Base-by-base conservation (phyloP, 2,329 filamentous ascomycete species). In the Spiromastix sp. region DNA sequence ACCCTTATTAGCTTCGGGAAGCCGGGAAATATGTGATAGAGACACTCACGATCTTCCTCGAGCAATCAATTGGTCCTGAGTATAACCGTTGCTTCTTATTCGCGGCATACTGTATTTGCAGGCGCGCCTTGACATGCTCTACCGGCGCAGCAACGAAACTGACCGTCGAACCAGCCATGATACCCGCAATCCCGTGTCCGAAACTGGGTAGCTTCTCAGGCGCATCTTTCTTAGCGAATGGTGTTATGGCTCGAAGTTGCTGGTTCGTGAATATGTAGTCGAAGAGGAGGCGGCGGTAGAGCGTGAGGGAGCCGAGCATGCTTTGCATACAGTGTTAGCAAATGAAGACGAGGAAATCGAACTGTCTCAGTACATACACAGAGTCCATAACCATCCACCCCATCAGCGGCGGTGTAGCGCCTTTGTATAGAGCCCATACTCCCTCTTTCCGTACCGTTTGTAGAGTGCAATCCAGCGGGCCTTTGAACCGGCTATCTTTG, bases 321-420 rank as follows among this genome's bases (percentile, higher is more conserved):
- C 65, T 68, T 28, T 9, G 12, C 16, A n/a, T n/a, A n/a, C 16
- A 13, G n/a, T 15, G 15, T 37, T 37, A 22, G 15, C 27, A 15
- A 11, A 18, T 29, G 28, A n/a, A 20, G 25, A 27, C 36, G 27
- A 21, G 5, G 15, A 24, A 19, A 22, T 15, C 30, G 11, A 19
- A 10, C 7, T 25, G 9, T 10, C 13, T 12, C 3, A 18, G 20
- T 16, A 44, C 61, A 45, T 57, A 72, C 65, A 81, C 57, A 36
- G 72, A 77, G 65, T 98, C 91, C 89, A 96, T 96, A 52, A 93
- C 85, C 82, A 96, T 94, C 91, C 91, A 96, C 49, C 91, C 91
- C 34, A 95, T 77, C 32, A 96, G 68, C 34, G 91, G 91, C 37
- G 89, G 89, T 18, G 83, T 85, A 8, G 86, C 86, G 50, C 89